Evolutionary conservation across 495 filamentous ascomycete species (phyloP).

Genomic region (Hyphodiscus hymeniophilus): DNA sequence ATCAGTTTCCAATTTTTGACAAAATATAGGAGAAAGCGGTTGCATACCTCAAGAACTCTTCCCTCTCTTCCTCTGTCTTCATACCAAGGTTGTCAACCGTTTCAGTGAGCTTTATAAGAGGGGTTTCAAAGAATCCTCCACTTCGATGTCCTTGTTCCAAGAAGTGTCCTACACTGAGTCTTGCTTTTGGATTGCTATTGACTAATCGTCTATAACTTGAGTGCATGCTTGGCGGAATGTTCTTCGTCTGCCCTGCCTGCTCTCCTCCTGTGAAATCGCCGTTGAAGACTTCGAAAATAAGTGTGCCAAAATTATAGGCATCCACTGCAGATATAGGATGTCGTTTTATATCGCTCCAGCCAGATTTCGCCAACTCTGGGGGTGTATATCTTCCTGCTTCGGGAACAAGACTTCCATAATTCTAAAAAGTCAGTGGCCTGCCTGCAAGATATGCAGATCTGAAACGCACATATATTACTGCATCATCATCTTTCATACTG

Average conservation of each 20-base stretch:
- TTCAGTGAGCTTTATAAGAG: conserved; percentile 83
- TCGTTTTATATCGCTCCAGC: conserved; percentile 84
- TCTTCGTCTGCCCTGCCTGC: conserved; percentile 75
- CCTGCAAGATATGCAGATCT: not conserved
- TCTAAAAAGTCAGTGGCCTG: conserved; percentile 40
- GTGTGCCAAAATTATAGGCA: conserved; percentile 73
- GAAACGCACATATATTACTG: conserved; percentile 77
- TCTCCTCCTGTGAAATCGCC: conserved; percentile 63
- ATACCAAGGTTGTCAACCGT: conserved; percentile 87
- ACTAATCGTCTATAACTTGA: conserved; percentile 80
- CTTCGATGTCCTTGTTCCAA: conserved; percentile 78
- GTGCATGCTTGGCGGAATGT: conserved; percentile 80
- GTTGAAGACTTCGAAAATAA: conserved; percentile 90
- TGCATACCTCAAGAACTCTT: conserved; percentile 74
- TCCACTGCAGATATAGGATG: conserved; percentile 75
- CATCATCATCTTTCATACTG: conserved; percentile 90
- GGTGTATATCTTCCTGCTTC: conserved; percentile 74
- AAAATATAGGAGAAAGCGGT: conserved; percentile 18
- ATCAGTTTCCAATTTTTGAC: not conserved
- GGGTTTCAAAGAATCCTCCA: conserved; percentile 85
- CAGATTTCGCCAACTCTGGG: conserved; percentile 76
- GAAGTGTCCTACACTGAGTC: conserved; percentile 78
- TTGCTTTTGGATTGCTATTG: conserved; percentile 79
- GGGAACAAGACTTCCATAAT: conserved; percentile 76
- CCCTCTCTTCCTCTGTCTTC: conserved; percentile 74